A percentile compares a stretch with the other conserved stretches of the same genome.
phyloP scores from a whole-genome alignment of 257 asterid species.

The Echium plantagineum region DNA sequence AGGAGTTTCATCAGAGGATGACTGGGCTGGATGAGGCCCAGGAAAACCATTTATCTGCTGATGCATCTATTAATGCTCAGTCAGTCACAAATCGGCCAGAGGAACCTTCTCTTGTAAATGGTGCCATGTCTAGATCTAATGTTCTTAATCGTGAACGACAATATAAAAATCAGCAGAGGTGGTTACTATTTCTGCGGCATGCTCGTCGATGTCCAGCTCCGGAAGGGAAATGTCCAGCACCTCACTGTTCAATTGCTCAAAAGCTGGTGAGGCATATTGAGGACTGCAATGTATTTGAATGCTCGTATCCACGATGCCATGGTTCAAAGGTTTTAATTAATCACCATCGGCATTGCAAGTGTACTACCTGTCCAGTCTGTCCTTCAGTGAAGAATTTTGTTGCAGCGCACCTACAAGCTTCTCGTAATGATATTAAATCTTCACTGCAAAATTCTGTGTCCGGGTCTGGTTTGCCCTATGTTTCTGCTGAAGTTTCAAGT shows the following conservation, averaged over 20 bases:
- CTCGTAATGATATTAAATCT: slow-evolving; percentile 35
- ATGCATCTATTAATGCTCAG: slow-evolving; percentile 48
- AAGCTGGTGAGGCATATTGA: slow-evolving; percentile 60
- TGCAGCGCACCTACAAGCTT: slow-evolving; percentile 44
- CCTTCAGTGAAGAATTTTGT: slow-evolving; percentile 55
- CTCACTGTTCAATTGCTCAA: slow-evolving; percentile 53
- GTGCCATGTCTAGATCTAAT: slow-evolving; percentile 28
- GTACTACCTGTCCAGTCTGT: slow-evolving; percentile 71
- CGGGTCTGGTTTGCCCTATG: slow-evolving; percentile 36
- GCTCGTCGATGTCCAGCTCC: slow-evolving; percentile 78
- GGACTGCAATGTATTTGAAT: slow-evolving; percentile 35
- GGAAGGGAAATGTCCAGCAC: slow-evolving; percentile 73
- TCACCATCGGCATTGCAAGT: slow-evolving; percentile 54
- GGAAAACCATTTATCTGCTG: slow-evolving; percentile 53
- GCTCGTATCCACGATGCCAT: slow-evolving; percentile 57
- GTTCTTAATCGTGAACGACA: slow-evolving; percentile 45
- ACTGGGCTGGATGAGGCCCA: slow-evolving; percentile 57
- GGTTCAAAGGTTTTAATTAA: slow-evolving; percentile 37
- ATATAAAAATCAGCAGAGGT: slow-evolving; percentile 57
- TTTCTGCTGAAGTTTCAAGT: slow-evolving; percentile 41
- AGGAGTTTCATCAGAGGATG: slow-evolving; percentile 47
- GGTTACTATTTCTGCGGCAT: slow-evolving; percentile 82
- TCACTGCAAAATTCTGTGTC: slow-evolving; percentile 30
- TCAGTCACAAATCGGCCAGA: slow-evolving; percentile 36
- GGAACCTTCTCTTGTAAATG: slow-evolving; percentile 31